Evolutionary conservation across 2,329 filamentous ascomycete species (phyloP).

Genomic region (Pyrenophora seminiperda): DNA sequence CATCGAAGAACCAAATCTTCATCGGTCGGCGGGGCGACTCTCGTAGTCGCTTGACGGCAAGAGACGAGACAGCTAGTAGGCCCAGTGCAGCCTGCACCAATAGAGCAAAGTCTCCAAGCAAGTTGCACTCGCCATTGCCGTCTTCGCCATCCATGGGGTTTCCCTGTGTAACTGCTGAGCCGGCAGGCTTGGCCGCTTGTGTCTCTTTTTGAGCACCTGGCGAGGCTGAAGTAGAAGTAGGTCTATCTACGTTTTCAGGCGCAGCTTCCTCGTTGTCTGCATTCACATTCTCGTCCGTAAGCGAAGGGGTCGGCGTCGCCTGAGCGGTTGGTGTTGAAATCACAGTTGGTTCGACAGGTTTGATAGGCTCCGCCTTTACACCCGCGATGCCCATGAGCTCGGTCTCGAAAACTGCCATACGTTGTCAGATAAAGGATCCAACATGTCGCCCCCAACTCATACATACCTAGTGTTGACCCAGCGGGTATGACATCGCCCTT

Average conservation of each 20-base stretch:
- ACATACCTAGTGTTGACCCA: conserved; percentile 73
- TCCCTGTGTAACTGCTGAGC: conserved; percentile 26
- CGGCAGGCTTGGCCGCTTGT: conserved; percentile 18
- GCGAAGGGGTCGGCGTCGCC: conserved; percentile 8
- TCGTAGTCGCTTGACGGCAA: conserved; percentile 92
- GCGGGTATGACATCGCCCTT: conserved; percentile 76
- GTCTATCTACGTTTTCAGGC: conserved; percentile 13
- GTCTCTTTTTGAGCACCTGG: background rate
- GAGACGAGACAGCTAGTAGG: conserved; percentile 76
- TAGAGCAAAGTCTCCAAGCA: conserved; percentile 89
- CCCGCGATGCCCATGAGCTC: conserved; percentile 82
- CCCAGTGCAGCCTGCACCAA: conserved; percentile 88
- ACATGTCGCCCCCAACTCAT: background rate
- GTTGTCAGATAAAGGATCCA: conserved; percentile 16
- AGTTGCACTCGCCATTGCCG: conserved; percentile 76
- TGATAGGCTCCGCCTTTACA: conserved; percentile 31
- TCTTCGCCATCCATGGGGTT: conserved; percentile 49
- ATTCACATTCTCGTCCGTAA: conserved; percentile 14
- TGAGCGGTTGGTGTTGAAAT: conserved; percentile 5
- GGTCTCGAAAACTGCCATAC: conserved; percentile 77
- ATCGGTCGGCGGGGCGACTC: conserved; percentile 89
- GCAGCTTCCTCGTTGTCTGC: conserved; percentile 14
- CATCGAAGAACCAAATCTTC: conserved; percentile 98
- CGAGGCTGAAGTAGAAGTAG: conserved; percentile 18
- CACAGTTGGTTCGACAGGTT: conserved; percentile 1